A percentile compares a stretch with the other conserved stretches of the same genome.
These are phyloP conservation scores for Cercospora beticola DNA, from an alignment of 2,329 filamentous ascomycete species.

Conservation along the genomic window DNA sequence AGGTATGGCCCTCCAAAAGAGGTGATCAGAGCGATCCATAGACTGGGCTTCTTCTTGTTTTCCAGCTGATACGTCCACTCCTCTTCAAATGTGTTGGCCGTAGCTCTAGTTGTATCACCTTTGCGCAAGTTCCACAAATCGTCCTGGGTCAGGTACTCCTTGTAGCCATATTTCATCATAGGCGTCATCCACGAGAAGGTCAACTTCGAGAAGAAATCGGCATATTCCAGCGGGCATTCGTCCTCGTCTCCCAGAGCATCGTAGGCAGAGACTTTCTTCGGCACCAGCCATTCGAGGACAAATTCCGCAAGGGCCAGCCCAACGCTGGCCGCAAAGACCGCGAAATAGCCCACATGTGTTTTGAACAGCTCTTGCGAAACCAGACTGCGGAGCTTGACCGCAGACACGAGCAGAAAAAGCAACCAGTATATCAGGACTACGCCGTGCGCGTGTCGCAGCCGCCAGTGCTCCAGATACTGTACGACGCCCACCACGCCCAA, in stretches of 20 bases:
- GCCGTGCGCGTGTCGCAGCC: conserved; percentile 80
- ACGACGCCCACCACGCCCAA: conserved; percentile 72
- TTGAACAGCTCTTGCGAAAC: conserved; percentile 72
- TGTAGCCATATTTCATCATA: conserved; percentile 93
- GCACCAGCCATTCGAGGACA: conserved; percentile 78
- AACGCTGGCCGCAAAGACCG: conserved; percentile 70
- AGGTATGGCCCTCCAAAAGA: conserved; percentile 85
- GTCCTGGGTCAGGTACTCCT: conserved; percentile 85
- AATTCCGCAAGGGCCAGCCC: conserved; percentile 71
- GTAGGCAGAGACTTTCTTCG: conserved; percentile 71
- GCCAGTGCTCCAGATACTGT: conserved; percentile 83
- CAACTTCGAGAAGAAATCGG: conserved; percentile 86
- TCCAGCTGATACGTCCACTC: conserved; percentile 76
- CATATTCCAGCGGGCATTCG: conserved; percentile 81
- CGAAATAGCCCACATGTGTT: conserved; percentile 69
- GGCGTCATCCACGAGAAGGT: conserved; percentile 99
- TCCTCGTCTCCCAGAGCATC: conserved; percentile 66
- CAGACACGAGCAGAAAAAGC: conserved; percentile 73
- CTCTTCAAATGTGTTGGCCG: conserved; percentile 66
- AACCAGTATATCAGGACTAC: conserved; percentile 92
- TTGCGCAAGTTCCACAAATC: conserved; percentile 91
- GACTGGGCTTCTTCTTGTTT: conserved; percentile 66
- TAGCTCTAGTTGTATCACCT: conserved; percentile 73
- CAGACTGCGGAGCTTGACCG: conserved; percentile 82
- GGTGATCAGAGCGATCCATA: conserved; percentile 83